phyloP scores from a whole-genome alignment of 441 rosid species.

The Metrosideros polymorpha region DNA sequence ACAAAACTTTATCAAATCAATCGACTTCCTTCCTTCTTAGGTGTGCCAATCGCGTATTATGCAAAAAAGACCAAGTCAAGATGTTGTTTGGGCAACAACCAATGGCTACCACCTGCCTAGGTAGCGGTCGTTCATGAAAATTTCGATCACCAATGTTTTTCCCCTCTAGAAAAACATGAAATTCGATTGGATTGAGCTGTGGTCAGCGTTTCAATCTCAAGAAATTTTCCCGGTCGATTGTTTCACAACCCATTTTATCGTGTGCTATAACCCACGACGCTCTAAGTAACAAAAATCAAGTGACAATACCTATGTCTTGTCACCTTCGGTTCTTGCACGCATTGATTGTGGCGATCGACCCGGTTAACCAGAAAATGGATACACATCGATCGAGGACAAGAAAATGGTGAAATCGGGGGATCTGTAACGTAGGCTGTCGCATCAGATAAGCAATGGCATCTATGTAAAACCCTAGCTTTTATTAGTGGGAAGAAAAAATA shows the following conservation, averaged over 20 bases:
- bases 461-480: neutral
- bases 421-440: neutral
- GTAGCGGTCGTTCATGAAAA: neutral
- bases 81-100: neutral
- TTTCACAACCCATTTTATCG: too few species aligned
- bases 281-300: too few species aligned
- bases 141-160: too few species aligned
- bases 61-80: neutral
- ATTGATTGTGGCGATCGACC: neutral
- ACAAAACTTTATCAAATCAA: neutral
- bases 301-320: too few species aligned
- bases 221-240: neutral
- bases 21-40: neutral
- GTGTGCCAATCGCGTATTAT: too few species aligned
- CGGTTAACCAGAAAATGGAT: neutral
- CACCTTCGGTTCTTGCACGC: neutral
- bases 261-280: too few species aligned
- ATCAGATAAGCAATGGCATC: neutral
- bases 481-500: neutral
- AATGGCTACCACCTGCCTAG: neutral
- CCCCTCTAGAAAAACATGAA: neutral
- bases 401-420: neutral
- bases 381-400: neutral
- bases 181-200: neutral
- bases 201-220: accelerated